Evolutionary conservation across 768 basidiomycete genomes (phyloP), one percentile per base, ranked within the genome.

Genomic region (Tephrocybe sp.): DNA sequence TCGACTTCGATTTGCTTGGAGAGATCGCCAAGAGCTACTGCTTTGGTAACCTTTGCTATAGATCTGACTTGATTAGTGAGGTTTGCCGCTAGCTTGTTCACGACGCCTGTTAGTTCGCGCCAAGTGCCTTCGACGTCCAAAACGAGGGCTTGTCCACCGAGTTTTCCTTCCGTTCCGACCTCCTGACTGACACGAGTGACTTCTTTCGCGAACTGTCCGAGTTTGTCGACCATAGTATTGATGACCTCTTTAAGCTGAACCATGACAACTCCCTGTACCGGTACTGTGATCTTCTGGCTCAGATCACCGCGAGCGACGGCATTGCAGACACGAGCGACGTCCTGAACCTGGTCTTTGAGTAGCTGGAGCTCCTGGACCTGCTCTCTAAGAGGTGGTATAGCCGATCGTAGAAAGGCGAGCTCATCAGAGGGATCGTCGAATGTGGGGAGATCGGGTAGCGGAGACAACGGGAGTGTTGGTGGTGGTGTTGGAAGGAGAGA

Each of bases 1-100:
- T 93, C 91, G 60, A 96, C 93, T 51, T 93, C 90, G 60, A 98
- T 95, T 65, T 90, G 91, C 67, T 90, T 90, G 45, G 83, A 86
- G 59, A 93, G 71, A 68, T 98, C 93, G 20, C 94, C 94, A 45
- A 88, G 72, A 0, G 93, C 94, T 65, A 97, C 93, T 4, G 94
- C 95, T 70, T 91, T 94, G 17, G 95, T 97, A 54, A 98, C 95
- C 54, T 85, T 83, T 5, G 93, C 90, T 52, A 94, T 94, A 43
- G 88, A 90, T 50, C 95, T 84, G 56, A 71, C 74, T 75, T 93
- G 90, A 49, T 81, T 83, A 11, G 88, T 91, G 53, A 90, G 69
- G 69, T 91, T 91, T 4, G 84, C 84, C 6, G 87, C 87, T 57
- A 91, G 68, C 64, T 88, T 87, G 71, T 91, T 91, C 63, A 91